phyloP scores from a whole-genome alignment of 164 flowering plant species.

The Saururus chinensis region DNA sequence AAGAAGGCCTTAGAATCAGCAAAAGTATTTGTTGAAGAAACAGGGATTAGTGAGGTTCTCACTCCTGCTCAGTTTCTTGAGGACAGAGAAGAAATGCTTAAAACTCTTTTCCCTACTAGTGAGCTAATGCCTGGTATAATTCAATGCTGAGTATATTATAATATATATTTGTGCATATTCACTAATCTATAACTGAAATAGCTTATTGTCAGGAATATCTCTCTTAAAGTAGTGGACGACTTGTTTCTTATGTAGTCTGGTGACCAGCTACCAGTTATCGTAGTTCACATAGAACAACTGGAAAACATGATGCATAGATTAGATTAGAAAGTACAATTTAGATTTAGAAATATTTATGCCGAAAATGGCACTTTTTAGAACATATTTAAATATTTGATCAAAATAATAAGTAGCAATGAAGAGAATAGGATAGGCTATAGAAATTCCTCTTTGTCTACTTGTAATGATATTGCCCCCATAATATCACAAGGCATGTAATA shows the following conservation, averaged over 20 bases:
- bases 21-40: constrained; percentile 69
- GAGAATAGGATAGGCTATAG: too few relatives aligned
- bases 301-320: background rate
- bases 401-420: background rate
- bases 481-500: too few relatives aligned
- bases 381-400: too few relatives aligned
- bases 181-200: too few relatives aligned
- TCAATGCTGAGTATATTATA: background rate
- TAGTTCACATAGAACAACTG: too few relatives aligned
- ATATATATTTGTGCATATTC: background rate
- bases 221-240: background rate
- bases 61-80: constrained; percentile 70
- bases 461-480: too few relatives aligned
- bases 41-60: constrained; percentile 69
- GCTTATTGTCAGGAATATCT: too few relatives aligned
- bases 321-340: background rate
- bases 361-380: background rate
- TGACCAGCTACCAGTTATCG: too few relatives aligned
- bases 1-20: constrained; percentile 90
- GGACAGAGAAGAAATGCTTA: constrained; percentile 74
- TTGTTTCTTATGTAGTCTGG: background rate
- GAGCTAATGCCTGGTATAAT: constrained; percentile 82
- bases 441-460: too few relatives aligned
- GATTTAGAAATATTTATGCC: background rate
- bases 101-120: constrained; percentile 54